Evolutionary conservation across 208 protist species (phyloP), one percentile per base, ranked within the genome.

Genomic region (Leishmania turanica): DNA sequence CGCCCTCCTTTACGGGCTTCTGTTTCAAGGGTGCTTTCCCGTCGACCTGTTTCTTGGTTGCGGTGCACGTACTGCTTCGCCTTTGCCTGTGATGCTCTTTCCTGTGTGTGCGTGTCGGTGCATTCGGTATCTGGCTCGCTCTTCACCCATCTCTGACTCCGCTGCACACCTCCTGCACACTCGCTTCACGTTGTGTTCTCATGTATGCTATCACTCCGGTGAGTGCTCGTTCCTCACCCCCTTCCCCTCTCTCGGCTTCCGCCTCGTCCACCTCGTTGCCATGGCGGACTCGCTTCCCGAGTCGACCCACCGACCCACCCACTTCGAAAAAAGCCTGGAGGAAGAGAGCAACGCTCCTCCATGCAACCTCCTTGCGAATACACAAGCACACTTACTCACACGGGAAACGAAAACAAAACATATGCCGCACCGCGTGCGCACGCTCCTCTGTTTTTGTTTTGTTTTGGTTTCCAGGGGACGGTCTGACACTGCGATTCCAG

Each of bases 171-270:
- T 58, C 71, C 11, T 56, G 42, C 49, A 53, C 34, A 62, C 19
- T 40, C 34, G 47, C 31, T 76, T 13, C 72, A 47, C 2, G n/a
- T 76, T 76, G 72, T 62, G 49, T 73, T 73, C 5, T n/a, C 53
- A 76, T 76, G 72, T 76, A 76, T 76, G 70, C 27, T 75, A 58
- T 58, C 15, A 76, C 19, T 58, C n/a, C n/a, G 31, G 27, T 19
- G 34, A 31, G 72, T 5, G 72, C 13, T 40, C 17, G 72, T 17
- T 11, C 49, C 31, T 58, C 72, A 27, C 72, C 31, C 0, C n/a
- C 19, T 56, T 47, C 34, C 15, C 19, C 72, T 76, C 34, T 31
- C 47, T 76, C 40, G 49, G 17, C 5, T 40, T 56, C 72, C 19
- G 2, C 40, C 51, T 42, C 21, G 24, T 17, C 13, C 31, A 27